phyloP scores from a whole-genome alignment of 305 asterid species.

The Fraxinus floribunda region DNA sequence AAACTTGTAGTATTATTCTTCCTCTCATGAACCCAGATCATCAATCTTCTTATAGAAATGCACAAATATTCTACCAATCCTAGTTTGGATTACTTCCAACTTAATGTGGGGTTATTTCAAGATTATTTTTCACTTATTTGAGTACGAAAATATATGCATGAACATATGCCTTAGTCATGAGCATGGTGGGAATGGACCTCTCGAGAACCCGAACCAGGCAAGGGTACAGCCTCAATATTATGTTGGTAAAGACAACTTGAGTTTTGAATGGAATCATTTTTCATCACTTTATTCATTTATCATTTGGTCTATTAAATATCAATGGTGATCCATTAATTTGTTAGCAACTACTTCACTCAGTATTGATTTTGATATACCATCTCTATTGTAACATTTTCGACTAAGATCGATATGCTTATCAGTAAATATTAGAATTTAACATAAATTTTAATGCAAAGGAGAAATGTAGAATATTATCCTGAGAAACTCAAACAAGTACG shows the following conservation, averaged over 20 bases:
- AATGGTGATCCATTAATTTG: background rate
- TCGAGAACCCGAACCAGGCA: background rate
- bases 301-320: background rate
- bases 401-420: background rate
- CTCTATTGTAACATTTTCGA: background rate
- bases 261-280: background rate
- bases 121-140: background rate
- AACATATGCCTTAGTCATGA: background rate
- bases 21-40: conserved; percentile 5
- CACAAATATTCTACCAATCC: background rate
- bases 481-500: background rate
- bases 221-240: background rate
- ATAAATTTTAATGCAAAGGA: background rate
- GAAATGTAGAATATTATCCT: background rate
- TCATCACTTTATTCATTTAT: background rate
- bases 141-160: background rate
- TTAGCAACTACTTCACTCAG: background rate
- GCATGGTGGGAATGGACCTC: background rate
- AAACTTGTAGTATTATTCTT: conserved; percentile 12
- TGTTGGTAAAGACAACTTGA: background rate
- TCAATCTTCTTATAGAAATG: background rate
- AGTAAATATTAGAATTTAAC: background rate
- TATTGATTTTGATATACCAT: background rate
- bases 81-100: background rate
- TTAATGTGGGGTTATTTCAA: background rate